These are phyloP conservation scores for Circinella minor DNA, from an alignment of 371 early-diverging fungal species.

Conservation along the genomic window DNA sequence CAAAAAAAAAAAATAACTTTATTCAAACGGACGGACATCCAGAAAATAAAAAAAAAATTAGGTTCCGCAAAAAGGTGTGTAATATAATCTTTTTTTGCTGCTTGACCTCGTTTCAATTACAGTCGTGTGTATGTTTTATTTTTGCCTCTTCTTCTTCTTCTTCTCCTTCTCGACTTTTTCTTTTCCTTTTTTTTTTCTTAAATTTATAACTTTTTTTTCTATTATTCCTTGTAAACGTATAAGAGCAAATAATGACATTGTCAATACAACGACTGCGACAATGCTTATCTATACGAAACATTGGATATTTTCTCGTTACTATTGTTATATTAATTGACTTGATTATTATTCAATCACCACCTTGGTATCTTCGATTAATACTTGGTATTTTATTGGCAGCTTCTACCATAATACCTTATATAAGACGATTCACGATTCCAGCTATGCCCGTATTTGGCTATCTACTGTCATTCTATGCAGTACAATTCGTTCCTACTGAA, in stretches of 20 bases:
- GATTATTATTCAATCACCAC: constrained; percentile 32
- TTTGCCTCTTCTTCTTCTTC: neutral
- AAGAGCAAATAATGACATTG: neutral
- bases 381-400: constrained; percentile 22
- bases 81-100: no score
- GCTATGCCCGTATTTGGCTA: constrained; percentile 67
- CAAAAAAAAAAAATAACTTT: no score
- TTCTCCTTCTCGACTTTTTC: neutral
- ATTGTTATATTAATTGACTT: constrained; percentile 25
- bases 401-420: constrained; percentile 36
- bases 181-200: neutral
- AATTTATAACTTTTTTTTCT: neutral
- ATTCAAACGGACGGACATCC: neutral
- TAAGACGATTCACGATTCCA: constrained; percentile 56
- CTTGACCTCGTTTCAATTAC: no score
- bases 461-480: constrained; percentile 66
- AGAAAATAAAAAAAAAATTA: constrained; percentile 3
- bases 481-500: constrained; percentile 65
- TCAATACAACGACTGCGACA: constrained; percentile 4
- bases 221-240: neutral
- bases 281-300: constrained; percentile 1
- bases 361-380: constrained; percentile 19
- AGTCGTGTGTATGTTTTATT: no score
- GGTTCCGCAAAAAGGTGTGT: neutral
- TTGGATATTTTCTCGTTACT: constrained; percentile 32